These are phyloP conservation scores for Eucalyptus tenuipes DNA, from an alignment of 345 rosid genomes.

Conservation along the genomic window DNA sequence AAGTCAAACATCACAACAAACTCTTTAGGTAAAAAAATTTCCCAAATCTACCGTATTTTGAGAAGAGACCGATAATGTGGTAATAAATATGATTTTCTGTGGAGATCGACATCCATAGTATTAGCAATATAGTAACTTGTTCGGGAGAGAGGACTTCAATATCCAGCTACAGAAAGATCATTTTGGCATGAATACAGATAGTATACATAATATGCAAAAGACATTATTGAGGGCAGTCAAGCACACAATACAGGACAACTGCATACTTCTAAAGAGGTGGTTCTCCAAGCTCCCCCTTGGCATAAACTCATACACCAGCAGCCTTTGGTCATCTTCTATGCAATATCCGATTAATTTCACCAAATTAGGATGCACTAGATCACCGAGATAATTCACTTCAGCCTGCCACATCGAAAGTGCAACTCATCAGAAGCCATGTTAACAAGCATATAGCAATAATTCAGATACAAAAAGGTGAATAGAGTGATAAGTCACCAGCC, in stretches of 20 bases:
- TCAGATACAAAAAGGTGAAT: background rate
- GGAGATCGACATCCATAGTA: background rate
- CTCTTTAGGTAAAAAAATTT: background rate
- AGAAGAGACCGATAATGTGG: background rate
- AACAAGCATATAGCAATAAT: background rate
- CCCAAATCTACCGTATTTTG: background rate
- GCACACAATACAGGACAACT: background rate
- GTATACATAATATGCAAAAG: background rate
- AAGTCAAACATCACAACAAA: background rate
- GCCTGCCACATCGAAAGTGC: constrained; percentile 35
- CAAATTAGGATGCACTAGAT: constrained; percentile 41
- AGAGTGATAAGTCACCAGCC: constrained; percentile 54
- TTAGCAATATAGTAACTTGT: background rate
- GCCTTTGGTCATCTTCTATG: constrained; percentile 46
- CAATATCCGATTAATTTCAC: constrained; percentile 46
- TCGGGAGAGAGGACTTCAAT: background rate
- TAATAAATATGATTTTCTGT: background rate
- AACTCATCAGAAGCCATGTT: background rate
- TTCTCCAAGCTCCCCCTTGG: constrained; percentile 51
- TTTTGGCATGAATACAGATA: background rate
- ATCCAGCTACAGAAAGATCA: background rate
- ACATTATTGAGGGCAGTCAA: background rate
- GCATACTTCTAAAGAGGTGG: constrained; percentile 39
- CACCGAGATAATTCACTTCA: constrained; percentile 62
- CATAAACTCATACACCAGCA: constrained; percentile 40